phyloP scores from a whole-genome alignment of 2,329 filamentous ascomycete species.

The Aureobasidium uvarum region DNA sequence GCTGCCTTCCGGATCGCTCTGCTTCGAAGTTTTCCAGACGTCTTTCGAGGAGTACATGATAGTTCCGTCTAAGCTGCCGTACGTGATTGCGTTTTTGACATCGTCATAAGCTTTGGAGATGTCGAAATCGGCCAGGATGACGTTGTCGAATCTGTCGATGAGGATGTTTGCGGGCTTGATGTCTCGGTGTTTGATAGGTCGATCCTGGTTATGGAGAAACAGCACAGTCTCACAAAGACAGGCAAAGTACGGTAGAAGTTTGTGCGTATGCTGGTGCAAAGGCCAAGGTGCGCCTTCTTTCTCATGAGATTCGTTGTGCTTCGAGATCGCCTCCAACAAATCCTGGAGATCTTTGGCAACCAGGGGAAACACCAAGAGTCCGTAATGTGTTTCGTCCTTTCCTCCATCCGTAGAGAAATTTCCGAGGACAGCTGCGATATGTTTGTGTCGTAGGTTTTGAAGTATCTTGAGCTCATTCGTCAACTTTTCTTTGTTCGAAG shows the following conservation, averaged over 20 bases:
- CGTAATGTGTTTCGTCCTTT: neutral
- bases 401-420: neutral
- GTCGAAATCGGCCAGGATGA: neutral
- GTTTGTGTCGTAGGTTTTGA: neutral
- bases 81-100: neutral
- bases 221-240: neutral
- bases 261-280: neutral
- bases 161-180: neutral
- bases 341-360: neutral
- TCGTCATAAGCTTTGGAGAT: neutral
- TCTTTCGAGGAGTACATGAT: neutral
- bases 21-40: neutral
- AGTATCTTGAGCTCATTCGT: neutral
- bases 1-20: neutral
- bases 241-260: neutral
- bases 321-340: neutral
- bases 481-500: neutral
- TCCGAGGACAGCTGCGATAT: neutral
- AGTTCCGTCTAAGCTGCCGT: neutral
- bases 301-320: neutral
- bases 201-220: neutral
- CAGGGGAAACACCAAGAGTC: neutral
- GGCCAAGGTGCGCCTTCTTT: neutral
- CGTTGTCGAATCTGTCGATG: neutral
- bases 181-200: neutral